phyloP scores from a whole-genome alignment of 768 basidiomycete species.

The Russula virescens region DNA sequence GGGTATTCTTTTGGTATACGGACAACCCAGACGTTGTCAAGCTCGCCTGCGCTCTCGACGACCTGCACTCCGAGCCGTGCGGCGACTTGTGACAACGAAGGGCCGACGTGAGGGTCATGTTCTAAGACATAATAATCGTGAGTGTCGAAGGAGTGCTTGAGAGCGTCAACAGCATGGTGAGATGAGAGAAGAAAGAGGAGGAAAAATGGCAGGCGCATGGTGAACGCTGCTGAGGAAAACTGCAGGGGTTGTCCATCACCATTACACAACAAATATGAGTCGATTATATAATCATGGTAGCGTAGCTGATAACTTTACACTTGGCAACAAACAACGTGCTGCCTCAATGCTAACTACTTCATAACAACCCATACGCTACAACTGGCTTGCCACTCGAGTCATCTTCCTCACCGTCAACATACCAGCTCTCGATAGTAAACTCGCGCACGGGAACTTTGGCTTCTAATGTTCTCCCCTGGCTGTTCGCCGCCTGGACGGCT shows the following conservation, averaged over 20 bases:
- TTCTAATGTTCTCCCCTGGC: constrained; percentile 3
- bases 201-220: constrained; percentile 25
- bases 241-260: too few relatives aligned
- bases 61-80: constrained; percentile 68
- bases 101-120: constrained; percentile 47
- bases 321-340: too few relatives aligned
- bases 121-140: constrained; percentile 83
- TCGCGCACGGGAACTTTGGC: constrained; percentile 7
- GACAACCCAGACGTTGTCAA: constrained; percentile 79
- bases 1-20: constrained; percentile 42
- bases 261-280: neutral
- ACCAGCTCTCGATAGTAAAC: constrained; percentile 22
- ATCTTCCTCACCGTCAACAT: constrained; percentile 3
- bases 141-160: constrained; percentile 48
- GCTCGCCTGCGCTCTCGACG: constrained; percentile 82
- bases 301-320: too few relatives aligned
- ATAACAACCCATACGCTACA: constrained; percentile 9
- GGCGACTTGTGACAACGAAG: constrained; percentile 57
- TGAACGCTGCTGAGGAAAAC: neutral
- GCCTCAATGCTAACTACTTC: too few relatives aligned
- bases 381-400: neutral
- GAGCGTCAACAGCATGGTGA: constrained; percentile 31
- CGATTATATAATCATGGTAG: constrained; percentile 1
- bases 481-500: constrained; percentile 12
- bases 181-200: constrained; percentile 31